Evolutionary conservation across 139 green algal genomes (phyloP).

Genomic region (Mesotaenium endlicherianum): DNA sequence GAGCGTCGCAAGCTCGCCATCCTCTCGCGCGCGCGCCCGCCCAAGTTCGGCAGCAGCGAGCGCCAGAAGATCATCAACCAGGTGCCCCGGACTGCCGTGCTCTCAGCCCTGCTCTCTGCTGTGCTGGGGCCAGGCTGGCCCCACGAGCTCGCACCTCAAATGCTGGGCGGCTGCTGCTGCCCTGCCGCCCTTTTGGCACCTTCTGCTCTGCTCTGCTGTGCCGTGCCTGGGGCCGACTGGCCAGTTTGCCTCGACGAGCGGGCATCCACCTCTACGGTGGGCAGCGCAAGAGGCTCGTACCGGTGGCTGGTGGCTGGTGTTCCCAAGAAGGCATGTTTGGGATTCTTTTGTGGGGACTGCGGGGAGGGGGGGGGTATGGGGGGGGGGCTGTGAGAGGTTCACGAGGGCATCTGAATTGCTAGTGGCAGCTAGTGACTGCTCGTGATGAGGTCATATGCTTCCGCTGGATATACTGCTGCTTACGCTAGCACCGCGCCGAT

Average conservation of each 20-base stretch:
- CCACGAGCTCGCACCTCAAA: background rate
- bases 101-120: background rate
- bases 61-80: conserved; percentile 72
- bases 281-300: background rate
- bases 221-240: background rate
- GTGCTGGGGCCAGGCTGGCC: background rate
- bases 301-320: background rate
- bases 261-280: background rate
- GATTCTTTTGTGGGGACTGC: too few species aligned
- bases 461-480: too few species aligned
- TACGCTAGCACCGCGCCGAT: too few species aligned
- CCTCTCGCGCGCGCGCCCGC: conserved; percentile 59
- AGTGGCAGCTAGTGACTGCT: too few species aligned
- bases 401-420: too few species aligned
- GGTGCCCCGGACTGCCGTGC: conserved; percentile 34
- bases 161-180: background rate
- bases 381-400: too few species aligned
- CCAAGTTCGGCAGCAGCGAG: conserved; percentile 67
- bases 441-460: too few species aligned
- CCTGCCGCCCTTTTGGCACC: background rate
- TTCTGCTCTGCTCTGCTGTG: background rate
- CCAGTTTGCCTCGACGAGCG: background rate
- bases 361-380: too few species aligned
- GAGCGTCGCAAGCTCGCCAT: conserved; percentile 70
- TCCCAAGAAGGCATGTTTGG: too few species aligned